Evolutionary conservation across 495 filamentous ascomycete genomes (phyloP).

Genomic region (Immersiella caudata): DNA sequence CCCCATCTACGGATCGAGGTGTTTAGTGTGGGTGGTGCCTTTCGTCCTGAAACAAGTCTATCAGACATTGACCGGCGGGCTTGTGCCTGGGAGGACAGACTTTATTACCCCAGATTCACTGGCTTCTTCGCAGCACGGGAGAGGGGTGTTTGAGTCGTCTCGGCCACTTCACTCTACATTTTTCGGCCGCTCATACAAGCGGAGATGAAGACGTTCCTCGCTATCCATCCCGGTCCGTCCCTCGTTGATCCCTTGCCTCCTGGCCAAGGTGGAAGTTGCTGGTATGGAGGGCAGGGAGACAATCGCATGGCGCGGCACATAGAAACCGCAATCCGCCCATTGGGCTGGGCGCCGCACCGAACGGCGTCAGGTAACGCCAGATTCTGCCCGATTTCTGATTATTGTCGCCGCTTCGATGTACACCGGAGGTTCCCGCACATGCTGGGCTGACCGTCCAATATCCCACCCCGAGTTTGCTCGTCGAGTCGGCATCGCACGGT

Average conservation of each 20-base stretch:
- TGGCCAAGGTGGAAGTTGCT: background rate
- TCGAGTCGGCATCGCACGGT: background rate
- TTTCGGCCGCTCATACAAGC: slow-evolving; percentile 4
- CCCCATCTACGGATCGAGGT: background rate
- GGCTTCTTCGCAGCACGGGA: background rate
- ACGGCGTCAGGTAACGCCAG: slow-evolving; percentile 31
- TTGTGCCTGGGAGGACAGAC: background rate
- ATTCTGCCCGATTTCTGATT: slow-evolving; percentile 23
- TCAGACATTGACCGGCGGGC: slow-evolving; percentile 7
- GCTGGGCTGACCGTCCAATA: background rate
- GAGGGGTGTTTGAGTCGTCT: background rate
- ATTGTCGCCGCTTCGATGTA: background rate
- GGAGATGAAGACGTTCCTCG: slow-evolving; percentile 20
- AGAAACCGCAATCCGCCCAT: background rate
- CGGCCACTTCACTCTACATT: background rate
- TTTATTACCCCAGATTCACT: slow-evolving; percentile 13
- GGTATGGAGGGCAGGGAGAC: background rate
- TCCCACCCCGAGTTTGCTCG: background rate
- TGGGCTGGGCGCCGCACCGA: slow-evolving; percentile 14
- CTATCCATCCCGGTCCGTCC: background rate
- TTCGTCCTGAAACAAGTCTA: slow-evolving; percentile 3
- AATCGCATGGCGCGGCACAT: slow-evolving; percentile 19
- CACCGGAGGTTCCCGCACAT: slow-evolving; percentile 5
- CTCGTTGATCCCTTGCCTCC: background rate
- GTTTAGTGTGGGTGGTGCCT: slow-evolving; percentile 12